Evolutionary conservation across 176 grass and related monocot species (phyloP).

Genomic region (Miscanthus lutarioriparius): DNA sequence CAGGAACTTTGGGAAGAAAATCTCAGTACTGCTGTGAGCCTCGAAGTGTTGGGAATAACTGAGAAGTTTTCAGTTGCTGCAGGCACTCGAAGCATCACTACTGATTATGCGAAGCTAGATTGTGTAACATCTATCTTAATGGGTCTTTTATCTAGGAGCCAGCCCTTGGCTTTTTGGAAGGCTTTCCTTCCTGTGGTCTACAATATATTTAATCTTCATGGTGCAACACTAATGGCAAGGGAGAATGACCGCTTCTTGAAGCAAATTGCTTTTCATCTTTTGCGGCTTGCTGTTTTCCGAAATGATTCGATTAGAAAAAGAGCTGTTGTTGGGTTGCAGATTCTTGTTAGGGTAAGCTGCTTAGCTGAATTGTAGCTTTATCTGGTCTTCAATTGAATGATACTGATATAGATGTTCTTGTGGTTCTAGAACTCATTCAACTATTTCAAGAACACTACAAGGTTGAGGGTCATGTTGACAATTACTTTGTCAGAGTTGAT

Average conservation of each 20-base stretch:
- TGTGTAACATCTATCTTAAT: slow-evolving; percentile 85
- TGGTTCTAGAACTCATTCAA: slow-evolving; percentile 81
- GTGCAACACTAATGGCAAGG: slow-evolving; percentile 90
- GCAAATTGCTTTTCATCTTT: slow-evolving; percentile 96
- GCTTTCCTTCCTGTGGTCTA: slow-evolving; percentile 80
- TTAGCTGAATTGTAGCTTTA: slow-evolving; percentile 36
- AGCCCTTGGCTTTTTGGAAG: slow-evolving; percentile 92
- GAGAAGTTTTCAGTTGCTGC: slow-evolving; percentile 91
- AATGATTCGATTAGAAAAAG: slow-evolving; percentile 88
- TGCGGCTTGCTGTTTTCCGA: slow-evolving; percentile 90
- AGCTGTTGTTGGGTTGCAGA: slow-evolving; percentile 85
- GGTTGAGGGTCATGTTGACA: slow-evolving; percentile 95
- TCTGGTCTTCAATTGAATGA: slow-evolving; percentile 29
- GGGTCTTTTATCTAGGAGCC: slow-evolving; percentile 84
- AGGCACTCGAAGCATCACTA: slow-evolving; percentile 75
- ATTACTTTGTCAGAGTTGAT: slow-evolving; percentile 97
- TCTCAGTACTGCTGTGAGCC: slow-evolving; percentile 87
- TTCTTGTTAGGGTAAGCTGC: slow-evolving; percentile 87
- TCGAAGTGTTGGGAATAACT: slow-evolving; percentile 86
- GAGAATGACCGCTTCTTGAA: slow-evolving; percentile 99
- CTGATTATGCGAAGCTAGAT: slow-evolving; percentile 94
- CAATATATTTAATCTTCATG: slow-evolving; percentile 86
- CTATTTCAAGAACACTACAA: slow-evolving; percentile 89
- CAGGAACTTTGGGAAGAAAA: slow-evolving; percentile 99
- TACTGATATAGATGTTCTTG: slow-evolving; percentile 50